Evolutionary conservation across 2,329 filamentous ascomycete species (phyloP).

Genomic region (Phyllosticta paracitricarpa): DNA sequence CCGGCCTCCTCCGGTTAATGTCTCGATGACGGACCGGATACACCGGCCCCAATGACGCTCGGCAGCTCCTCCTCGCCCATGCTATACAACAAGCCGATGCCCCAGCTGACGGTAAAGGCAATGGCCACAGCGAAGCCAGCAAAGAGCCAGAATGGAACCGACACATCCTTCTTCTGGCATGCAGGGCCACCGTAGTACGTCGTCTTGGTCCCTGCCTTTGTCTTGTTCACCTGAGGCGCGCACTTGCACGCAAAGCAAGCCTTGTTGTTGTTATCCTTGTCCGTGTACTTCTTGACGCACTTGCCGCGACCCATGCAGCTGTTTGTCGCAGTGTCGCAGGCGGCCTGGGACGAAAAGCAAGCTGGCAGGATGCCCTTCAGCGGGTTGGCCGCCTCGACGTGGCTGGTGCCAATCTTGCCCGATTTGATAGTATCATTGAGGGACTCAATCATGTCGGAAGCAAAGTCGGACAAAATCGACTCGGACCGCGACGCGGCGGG

Average conservation of each 20-base stretch:
- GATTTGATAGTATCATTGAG: constrained; percentile 20
- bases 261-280: constrained; percentile 31
- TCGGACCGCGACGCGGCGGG: constrained; percentile 1
- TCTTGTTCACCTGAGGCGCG: constrained; percentile 44
- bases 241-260: constrained; percentile 76
- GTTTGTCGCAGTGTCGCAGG: constrained; percentile 60
- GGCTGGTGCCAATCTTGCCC: constrained; percentile 16
- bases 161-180: constrained; percentile 88
- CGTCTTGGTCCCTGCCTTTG: constrained; percentile 43
- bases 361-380: constrained; percentile 50
- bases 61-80: constrained; percentile 84
- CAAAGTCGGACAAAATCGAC: constrained; percentile 5
- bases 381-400: constrained; percentile 18
- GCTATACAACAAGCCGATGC: constrained; percentile 67
- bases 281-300: constrained; percentile 59
- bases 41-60: constrained; percentile 91
- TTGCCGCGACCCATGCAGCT: constrained; percentile 74
- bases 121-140: constrained; percentile 62
- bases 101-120: constrained; percentile 56
- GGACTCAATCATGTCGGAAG: constrained; percentile 1
- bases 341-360: constrained; percentile 63
- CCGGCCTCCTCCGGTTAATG: constrained; percentile 23
- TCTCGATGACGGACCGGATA: constrained; percentile 53
- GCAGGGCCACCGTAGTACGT: constrained; percentile 73
- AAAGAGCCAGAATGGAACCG: constrained; percentile 81